Conservation (phyloP, 345 rosid genomes). For the Barbarea vulgaris region DNA sequence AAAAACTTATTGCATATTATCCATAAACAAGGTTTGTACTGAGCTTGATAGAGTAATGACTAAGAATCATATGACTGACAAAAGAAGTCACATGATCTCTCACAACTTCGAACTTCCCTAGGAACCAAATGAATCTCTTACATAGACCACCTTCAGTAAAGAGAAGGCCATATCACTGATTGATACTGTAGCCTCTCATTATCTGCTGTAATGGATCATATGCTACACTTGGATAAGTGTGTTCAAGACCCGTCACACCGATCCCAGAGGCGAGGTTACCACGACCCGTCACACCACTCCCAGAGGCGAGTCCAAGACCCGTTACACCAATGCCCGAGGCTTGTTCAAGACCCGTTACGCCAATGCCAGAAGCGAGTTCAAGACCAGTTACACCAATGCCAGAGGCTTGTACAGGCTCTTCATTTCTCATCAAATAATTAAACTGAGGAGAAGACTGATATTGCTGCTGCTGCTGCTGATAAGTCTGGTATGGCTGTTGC, state of each 20-base stretch:
- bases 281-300: background rate
- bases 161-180: background rate
- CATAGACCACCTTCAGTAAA: background rate
- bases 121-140: background rate
- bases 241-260: background rate
- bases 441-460: background rate
- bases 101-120: background rate
- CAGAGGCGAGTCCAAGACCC: background rate
- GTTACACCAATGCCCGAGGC: background rate
- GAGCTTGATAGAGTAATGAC: background rate
- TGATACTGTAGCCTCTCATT: background rate
- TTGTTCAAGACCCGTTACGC: background rate
- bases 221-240: background rate
- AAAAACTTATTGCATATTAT: background rate
- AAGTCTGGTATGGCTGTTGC: background rate
- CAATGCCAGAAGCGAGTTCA: background rate
- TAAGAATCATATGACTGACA: background rate
- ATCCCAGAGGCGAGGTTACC: too few species aligned
- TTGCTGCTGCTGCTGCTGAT: background rate
- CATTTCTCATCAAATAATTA: background rate
- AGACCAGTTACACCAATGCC: background rate
- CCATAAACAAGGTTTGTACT: background rate
- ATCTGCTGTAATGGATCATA: slow-evolving; percentile 2
- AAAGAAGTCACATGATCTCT: background rate
- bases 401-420: background rate